Evolutionary conservation across 768 basidiomycete species (phyloP), one percentile per base, ranked within the genome.

Genomic region (Russula lepida): DNA sequence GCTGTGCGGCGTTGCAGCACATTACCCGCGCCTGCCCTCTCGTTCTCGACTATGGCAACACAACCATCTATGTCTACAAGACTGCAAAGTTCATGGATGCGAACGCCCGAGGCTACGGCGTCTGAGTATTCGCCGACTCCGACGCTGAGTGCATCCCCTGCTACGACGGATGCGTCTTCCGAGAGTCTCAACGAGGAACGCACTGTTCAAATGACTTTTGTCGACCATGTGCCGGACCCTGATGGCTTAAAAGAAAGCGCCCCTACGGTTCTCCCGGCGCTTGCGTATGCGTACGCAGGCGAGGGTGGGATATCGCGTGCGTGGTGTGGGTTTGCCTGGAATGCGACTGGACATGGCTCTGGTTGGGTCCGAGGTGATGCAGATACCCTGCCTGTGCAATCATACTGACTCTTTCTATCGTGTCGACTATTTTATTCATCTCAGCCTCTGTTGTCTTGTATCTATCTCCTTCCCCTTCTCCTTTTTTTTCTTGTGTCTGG

Each of bases 241-340:
- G 60, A 54, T n/a, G 15, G 32, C 21, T 48, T 60, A 52, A 66
- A 64, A 59, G 48, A 35, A 32, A 27, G 11, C 39, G 46, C 41
- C 3, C 37, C 60, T 3, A 39, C 39, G 2, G 47, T 53, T 44
- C 21, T 43, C 58, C 57, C 63, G 59, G 65, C 59, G 54, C 39
- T 54, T 28, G 57, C 66, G 64, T 66, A 65, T 55, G 60, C 64
- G 39, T 62, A 62, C 57, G 66, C 66, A n/a, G 55, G 62, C 55
- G 63, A 64, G 62, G 66, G 64, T 51, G 66, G 66, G 59, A 66
- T 66, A 6, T 33, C 57, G 25, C 48, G 56, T n/a, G 63, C 53
- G 43, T 66, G 66, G 66, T 58, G 48, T 39, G 59, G 64, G 35
- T 55, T 54, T 47, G 62, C 57, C n/a, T 65, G 65, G 65, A 58